Base-by-base conservation (phyloP, 345 rosid species). In the Anacardium occidentale region DNA sequence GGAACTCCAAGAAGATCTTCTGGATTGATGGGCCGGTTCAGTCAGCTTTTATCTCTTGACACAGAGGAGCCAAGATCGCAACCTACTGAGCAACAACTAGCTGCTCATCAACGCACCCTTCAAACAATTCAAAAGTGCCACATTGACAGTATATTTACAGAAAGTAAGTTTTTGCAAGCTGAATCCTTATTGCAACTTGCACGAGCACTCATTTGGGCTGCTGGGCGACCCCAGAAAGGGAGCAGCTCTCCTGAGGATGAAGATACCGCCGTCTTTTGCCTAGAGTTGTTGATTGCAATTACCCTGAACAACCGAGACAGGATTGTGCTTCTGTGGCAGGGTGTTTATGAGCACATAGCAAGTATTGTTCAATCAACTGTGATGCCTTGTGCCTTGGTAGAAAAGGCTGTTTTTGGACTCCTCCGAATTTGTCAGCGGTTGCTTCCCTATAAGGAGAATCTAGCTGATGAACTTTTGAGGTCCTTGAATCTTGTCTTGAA, bases 151-250 rank as follows among this genome's bases (percentile, higher is more conserved):
- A 84, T 90, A 79, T 90, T 90, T 80, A 70, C 84, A n/a, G 96
- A 90, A 75, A 87, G 93, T 80, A 90, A 90, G 74, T 90, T 90
- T 79, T 85, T 88, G 51, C 96, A 85, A 79, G 86, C 91, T 37
- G 89, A 85, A 73, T 88, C 93, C 62, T 77, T 90, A 76, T 77
- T 81, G 60, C 81, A 85, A 67, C 91, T 90, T 66, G 91, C 79
- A 26, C 76, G 70, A 72, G 82, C 90, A 64, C 87, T 90, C 44
- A 79, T 87, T 73, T 74, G 50, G 62, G 87, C 86, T 63, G 79
- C 96, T 10, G 81, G 72, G 64, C 75, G 74, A 72, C 79, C 74
- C 32, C 50, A 48, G 6, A 74, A 74, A 62, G 84, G 81, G 54
- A 76, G 51, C 61, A 71, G 69, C 52, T 18, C 72, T 25, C 11